Conservation (phyloP, 257 asterid species). For the Lycium ferocissimum region DNA sequence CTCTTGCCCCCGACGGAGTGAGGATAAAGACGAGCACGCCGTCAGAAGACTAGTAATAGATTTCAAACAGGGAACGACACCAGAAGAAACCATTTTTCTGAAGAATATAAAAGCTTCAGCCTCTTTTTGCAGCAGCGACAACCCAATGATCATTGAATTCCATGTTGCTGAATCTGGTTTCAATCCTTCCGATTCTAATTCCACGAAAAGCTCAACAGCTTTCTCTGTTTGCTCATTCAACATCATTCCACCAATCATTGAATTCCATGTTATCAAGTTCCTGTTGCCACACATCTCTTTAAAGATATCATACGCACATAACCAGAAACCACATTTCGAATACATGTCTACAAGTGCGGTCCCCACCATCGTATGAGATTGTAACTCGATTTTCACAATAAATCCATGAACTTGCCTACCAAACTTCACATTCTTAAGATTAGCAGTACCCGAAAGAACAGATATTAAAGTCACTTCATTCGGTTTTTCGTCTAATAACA, state of each 20-base stretch:
- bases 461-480: constrained; percentile 63
- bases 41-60: constrained; percentile 71
- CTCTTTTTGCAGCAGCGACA: constrained; percentile 56
- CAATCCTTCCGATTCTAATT: constrained; percentile 55
- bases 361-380: constrained; percentile 57
- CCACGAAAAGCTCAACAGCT: constrained; percentile 62
- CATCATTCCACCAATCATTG: constrained; percentile 90
- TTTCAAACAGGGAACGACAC: constrained; percentile 52
- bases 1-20: constrained; percentile 58
- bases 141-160: constrained; percentile 89
- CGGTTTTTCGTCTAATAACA: constrained; percentile 53
- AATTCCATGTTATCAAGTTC: constrained; percentile 77
- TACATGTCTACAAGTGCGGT: constrained; percentile 85
- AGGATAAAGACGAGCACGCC: constrained; percentile 63
- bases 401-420: constrained; percentile 83
- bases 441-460: constrained; percentile 71
- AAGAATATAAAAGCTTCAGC: constrained; percentile 69
- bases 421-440: constrained; percentile 52
- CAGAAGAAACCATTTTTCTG: constrained; percentile 63
- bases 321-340: constrained; percentile 76
- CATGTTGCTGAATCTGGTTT: constrained; percentile 75
- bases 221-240: constrained; percentile 55
- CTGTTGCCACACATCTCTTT: constrained; percentile 58
- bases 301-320: constrained; percentile 63
- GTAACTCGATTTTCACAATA: constrained; percentile 49